Base-by-base conservation (phyloP, 768 basidiomycete species). In the Roridomyces roridus region DNA sequence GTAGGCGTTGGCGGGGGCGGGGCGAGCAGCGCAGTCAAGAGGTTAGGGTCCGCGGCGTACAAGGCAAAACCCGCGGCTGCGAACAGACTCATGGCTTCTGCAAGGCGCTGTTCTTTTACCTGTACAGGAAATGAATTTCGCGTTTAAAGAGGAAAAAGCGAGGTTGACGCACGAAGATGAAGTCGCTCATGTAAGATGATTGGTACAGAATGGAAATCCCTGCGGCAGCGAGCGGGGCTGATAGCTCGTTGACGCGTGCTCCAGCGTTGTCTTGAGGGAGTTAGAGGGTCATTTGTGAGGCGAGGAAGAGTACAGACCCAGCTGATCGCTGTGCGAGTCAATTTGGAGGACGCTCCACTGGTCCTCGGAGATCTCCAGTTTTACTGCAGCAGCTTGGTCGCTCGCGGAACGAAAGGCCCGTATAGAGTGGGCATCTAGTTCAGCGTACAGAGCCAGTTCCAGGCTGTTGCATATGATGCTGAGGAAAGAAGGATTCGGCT, bases 131-230 rank as follows among this genome's bases (percentile, higher is more conserved):
- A n/a, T 17, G 51, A 31, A 29, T 47, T 51, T 34, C 31, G 15
- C 15, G 31, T 34, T 10, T 11, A 7, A 59, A 46, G 25, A 51
- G 65, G 36, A 66, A 60, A 45, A 29, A 46, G 40, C 24, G 56
- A 26, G 24, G 2, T n/a, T n/a, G 23, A 74, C 87, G 62, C 65
- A 91, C 89, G 61, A 92, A 86, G 54, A 92, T 89, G 67, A 88
- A 92, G 70, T 92, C 91, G 63, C 88, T 86, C 82, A 84, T 85
- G 69, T 92, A 92, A 3, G 89, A 89, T 6, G 88, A 90, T 67
- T 91, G 88, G 69, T 92, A 93, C 14, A 92, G 75, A 45, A 93
- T 92, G 28, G 88, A 89, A 34, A 93, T 91, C 3, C 89, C 88
- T 34, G 86, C 87, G 12, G 84, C 85, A 11, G 89, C 89, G 18